Conservation (phyloP, 2,329 filamentous ascomycete genomes). For the Claviceps capensis region DNA sequence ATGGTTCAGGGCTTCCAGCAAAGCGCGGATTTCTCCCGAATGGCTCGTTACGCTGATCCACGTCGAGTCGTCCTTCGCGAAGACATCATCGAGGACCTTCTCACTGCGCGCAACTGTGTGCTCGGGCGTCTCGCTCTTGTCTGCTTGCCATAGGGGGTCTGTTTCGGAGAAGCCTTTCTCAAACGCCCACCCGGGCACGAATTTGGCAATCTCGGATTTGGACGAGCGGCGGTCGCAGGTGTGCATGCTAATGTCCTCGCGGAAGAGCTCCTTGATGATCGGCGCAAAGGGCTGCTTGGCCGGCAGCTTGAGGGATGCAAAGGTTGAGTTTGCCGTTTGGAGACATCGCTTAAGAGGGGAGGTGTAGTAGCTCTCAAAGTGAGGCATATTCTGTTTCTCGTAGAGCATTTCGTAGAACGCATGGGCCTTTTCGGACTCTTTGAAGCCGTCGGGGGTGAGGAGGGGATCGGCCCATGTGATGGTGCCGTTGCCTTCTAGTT, state of each 20-base stretch:
- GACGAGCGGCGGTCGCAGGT: constrained; percentile 52
- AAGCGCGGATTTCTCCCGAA: constrained; percentile 39
- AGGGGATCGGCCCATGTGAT: constrained; percentile 49
- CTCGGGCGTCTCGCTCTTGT: constrained; percentile 26
- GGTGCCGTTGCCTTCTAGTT: constrained; percentile 49
- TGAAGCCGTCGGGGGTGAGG: constrained; percentile 42
- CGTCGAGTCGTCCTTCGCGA: constrained; percentile 34
- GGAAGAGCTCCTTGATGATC: constrained; percentile 48
- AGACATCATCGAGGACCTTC: constrained; percentile 41
- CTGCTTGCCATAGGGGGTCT: constrained; percentile 30
- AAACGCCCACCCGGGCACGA: constrained; percentile 40
- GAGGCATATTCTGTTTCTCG: constrained; percentile 37
- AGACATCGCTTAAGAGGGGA: constrained; percentile 51
- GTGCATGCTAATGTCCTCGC: constrained; percentile 54
- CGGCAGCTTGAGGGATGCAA: constrained; percentile 38
- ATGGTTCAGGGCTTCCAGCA: constrained; percentile 45
- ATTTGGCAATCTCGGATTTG: constrained; percentile 35
- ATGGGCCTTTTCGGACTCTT: constrained; percentile 44
- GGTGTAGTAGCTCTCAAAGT: constrained; percentile 50
- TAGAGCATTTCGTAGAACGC: constrained; percentile 45
- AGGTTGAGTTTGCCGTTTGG: constrained; percentile 49
- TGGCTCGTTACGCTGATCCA: constrained; percentile 49
- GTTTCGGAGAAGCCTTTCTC: constrained; percentile 48
- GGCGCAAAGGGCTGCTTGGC: constrained; percentile 38
- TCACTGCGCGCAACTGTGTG: constrained; percentile 38